These are phyloP conservation scores for Coemansia sp. DNA, from an alignment of 192 early-diverging fungal species.

Conservation along the genomic window DNA sequence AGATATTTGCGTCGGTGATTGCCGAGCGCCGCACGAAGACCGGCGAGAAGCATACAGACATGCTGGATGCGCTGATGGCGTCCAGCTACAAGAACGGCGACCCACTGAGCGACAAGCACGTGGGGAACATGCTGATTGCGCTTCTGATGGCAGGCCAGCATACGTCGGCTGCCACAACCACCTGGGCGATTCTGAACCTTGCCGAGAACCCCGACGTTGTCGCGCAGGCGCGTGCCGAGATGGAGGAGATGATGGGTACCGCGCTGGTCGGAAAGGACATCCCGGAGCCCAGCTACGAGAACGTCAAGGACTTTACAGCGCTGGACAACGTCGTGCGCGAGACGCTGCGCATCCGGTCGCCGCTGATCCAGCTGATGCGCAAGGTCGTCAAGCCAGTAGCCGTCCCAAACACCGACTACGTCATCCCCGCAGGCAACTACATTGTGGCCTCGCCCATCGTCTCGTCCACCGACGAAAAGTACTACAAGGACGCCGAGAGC, in stretches of 20 bases:
- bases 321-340: conserved; percentile 89
- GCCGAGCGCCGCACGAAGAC: conserved; percentile 65
- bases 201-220: conserved; percentile 73
- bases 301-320: conserved; percentile 69
- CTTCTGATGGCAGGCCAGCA: conserved; percentile 97
- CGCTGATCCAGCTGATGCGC: conserved; percentile 92
- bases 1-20: conserved; percentile 79
- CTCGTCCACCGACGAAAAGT: conserved; percentile 73
- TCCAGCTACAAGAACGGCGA: conserved; percentile 88
- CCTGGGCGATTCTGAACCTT: conserved; percentile 89
- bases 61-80: conserved; percentile 82
- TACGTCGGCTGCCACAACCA: conserved; percentile 86
- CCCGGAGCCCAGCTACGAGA: conserved; percentile 62
- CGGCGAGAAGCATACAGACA: conserved; percentile 66
- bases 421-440: conserved; percentile 89
- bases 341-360: conserved; percentile 89
- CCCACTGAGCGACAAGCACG: conserved; percentile 76
- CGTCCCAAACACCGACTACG: conserved; percentile 73
- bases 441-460: conserved; percentile 81
- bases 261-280: conserved; percentile 54
- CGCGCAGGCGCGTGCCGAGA: conserved; percentile 73
- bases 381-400: conserved; percentile 76
- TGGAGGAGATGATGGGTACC: conserved; percentile 60
- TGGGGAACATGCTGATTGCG: conserved; percentile 97
- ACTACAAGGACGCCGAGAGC: conserved; percentile 75